Base-by-base conservation (phyloP, 208 protist genomes). In the Crithidia acanthocephali region DNA sequence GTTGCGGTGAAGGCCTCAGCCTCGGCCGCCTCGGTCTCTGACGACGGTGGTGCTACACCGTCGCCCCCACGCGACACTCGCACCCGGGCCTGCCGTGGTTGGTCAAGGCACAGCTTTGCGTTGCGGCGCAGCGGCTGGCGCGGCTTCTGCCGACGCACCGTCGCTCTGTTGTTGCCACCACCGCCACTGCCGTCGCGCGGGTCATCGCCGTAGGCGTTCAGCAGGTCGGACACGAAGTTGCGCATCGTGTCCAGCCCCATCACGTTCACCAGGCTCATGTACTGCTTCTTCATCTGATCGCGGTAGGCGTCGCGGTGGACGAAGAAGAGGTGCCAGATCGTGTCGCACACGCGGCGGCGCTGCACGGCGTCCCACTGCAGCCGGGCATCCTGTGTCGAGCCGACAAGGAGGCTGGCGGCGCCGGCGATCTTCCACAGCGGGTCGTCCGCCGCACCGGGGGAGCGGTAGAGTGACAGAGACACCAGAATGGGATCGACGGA, bases 401-500 rank as follows among this genome's bases (percentile, higher is more conserved):
- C 79, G 60, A 94, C 72, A 57, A 94, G 74, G 13, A 92, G 71
- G 70, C 85, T 92, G 37, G 85, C 65, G 13, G 85, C 79, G 45
- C 85, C 86, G 8, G 89, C 55, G 22, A 76, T 65, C 66, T 90
- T 76, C 76, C 86, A 87, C 66, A 94, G 83, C 18, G 89, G 89
- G 76, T 94, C 89, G 52, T 88, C 83, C 32, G 77, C 64, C 55
- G 83, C 82, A 6, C 85, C 86, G 18, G 83, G 89, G 15, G 84
- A 85, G 18, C 89, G 89, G 72, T 94, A 92, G 37, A 94, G 81
- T 1, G 89, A 92, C 40, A 91, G 79, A 32, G 89, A 90, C 9
- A 94, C 67, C 27, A 83, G 72, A n/a, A 92, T 37, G 52, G 86
- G 67, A 40, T 92, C 83, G 22, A 94, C 59, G 28, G 80, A 70